These are phyloP conservation scores for Calamus simplicifolius DNA, from an alignment of 176 grass and related monocot genomes.

Conservation along the genomic window DNA sequence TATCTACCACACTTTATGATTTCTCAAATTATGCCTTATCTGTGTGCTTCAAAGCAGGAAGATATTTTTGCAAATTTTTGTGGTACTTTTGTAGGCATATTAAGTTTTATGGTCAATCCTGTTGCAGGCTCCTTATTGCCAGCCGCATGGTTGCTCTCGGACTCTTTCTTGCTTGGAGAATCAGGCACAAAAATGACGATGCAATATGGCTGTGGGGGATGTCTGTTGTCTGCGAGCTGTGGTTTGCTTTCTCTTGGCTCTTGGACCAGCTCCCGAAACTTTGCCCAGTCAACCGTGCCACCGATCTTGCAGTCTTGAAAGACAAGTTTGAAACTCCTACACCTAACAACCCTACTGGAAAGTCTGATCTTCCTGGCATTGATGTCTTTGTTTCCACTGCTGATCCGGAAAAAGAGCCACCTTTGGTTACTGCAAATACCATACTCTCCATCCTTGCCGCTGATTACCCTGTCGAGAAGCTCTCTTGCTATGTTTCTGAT, in stretches of 20 bases:
- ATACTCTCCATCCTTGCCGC: conserved; percentile 95
- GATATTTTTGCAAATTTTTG: too few relatives aligned
- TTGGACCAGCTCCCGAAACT: conserved; percentile 85
- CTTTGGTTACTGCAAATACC: conserved; percentile 81
- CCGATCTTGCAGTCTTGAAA: conserved; percentile 72
- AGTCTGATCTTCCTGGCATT: conserved; percentile 79
- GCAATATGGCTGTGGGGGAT: conserved; percentile 97
- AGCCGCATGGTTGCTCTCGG: conserved; percentile 62
- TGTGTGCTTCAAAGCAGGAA: too few relatives aligned
- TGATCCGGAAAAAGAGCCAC: conserved; percentile 93
- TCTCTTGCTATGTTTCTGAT: conserved; percentile 93
- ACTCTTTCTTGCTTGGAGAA: conserved; percentile 79
- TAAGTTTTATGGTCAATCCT: too few relatives aligned
- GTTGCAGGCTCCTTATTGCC: conserved; percentile 65
- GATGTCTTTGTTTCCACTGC: conserved; percentile 94
- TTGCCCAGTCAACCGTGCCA: conserved; percentile 71
- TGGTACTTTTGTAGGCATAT: too few relatives aligned
- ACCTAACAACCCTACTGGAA: conserved; percentile 44
- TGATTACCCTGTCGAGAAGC: conserved; percentile 94
- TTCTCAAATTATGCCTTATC: too few relatives aligned
- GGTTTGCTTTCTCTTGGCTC: conserved; percentile 95
- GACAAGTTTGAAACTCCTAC: conserved; percentile 88
- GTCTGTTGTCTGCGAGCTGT: conserved; percentile 92
- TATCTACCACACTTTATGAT: too few relatives aligned
- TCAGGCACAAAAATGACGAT: conserved; percentile 70